Percentiles rank a stretch among this genome's conserved stretches.
Evolutionary conservation across 352 stramenopile genomes (phyloP).

Genomic region (Globisporangium middletonii): DNA sequence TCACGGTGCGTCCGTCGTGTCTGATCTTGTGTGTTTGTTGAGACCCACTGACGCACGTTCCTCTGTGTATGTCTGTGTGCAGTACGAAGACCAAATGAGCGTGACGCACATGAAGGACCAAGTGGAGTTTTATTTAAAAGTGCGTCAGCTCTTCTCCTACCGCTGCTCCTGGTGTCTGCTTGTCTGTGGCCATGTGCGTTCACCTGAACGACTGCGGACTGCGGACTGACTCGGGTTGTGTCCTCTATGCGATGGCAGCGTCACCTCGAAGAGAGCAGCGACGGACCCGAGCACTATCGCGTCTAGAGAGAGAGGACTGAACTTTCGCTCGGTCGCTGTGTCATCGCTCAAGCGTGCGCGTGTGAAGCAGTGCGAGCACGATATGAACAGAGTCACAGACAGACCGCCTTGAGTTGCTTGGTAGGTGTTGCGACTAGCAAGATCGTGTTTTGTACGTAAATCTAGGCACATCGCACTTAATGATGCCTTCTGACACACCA

Average conservation of each 20-base stretch:
- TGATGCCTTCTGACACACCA: no score
- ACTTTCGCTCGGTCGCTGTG: background rate
- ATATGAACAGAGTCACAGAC: no score
- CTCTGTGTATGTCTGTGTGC: background rate
- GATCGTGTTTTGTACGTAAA: no score
- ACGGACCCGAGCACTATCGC: slow-evolving; percentile 9
- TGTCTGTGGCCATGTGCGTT: background rate
- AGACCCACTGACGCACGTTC: background rate
- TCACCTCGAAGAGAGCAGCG: slow-evolving; percentile 23
- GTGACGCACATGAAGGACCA: slow-evolving; percentile 74
- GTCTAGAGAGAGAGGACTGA: slow-evolving; percentile 5
- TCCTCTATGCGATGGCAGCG: slow-evolving; percentile 19
- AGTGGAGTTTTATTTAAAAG: slow-evolving; percentile 85
- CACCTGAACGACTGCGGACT: no score
- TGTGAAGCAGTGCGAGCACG: no score
- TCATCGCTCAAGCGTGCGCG: background rate
- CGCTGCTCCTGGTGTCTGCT: background rate
- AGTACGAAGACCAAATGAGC: slow-evolving; percentile 51
- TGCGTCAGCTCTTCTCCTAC: slow-evolving; percentile 11
- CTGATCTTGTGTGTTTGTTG: background rate
- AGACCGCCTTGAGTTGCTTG: no score
- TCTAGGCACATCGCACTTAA: no score
- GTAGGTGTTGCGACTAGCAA: no score
- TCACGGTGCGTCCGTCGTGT: slow-evolving; percentile 27
- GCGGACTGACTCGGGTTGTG: slow-evolving; percentile 5